Percentiles rank a stretch among this genome's conserved stretches.
Conservation (phyloP, 768 basidiomycete species). For the Cubamyces lactineus region DNA sequence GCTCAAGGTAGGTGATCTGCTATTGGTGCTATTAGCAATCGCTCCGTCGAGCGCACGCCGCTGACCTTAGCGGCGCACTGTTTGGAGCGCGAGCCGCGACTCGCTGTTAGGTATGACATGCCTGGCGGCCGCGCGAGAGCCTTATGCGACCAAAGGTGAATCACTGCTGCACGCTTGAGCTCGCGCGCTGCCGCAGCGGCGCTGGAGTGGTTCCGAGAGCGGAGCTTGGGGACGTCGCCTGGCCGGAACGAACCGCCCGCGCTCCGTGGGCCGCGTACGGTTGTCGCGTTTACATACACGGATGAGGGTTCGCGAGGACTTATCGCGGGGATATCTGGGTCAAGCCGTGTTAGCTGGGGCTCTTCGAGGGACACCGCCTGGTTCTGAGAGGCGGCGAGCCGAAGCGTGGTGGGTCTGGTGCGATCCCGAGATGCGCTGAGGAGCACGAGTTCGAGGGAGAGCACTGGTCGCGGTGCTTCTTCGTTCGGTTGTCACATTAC, state of each 20-base stretch:
- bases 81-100: too few relatives aligned
- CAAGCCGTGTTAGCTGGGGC: too few relatives aligned
- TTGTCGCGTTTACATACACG: background rate
- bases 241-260: constrained; percentile 1
- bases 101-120: too few relatives aligned
- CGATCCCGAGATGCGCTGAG: too few relatives aligned
- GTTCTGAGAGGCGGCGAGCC: too few relatives aligned
- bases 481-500: too few relatives aligned
- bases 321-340: too few relatives aligned
- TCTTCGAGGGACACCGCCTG: too few relatives aligned
- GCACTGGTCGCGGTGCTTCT: too few relatives aligned
- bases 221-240: constrained; percentile 1
- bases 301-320: background rate
- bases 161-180: background rate
- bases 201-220: background rate
- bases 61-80: background rate
- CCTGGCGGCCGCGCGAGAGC: background rate
- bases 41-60: background rate
- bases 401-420: too few relatives aligned
- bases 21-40: too few relatives aligned
- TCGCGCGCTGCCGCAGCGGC: background rate
- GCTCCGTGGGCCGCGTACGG: background rate
- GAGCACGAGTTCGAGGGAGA: too few relatives aligned
- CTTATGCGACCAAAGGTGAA: background rate
- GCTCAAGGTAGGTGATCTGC: background rate